Percentiles rank a stretch among this genome's conserved stretches.
Conservation (phyloP, 345 rosid genomes). For the Clausena lansium region DNA sequence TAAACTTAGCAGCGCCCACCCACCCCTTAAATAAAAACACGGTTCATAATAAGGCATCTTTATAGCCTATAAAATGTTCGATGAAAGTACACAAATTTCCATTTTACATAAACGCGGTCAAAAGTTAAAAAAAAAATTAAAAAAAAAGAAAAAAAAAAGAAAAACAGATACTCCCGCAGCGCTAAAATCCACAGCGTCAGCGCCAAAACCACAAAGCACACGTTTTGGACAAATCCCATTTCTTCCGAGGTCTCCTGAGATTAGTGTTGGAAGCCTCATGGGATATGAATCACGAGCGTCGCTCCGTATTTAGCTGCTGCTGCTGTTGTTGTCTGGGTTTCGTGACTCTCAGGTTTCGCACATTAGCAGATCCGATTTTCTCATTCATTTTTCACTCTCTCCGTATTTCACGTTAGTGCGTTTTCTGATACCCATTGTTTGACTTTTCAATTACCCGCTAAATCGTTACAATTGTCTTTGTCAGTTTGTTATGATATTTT, state of each 20-base stretch:
- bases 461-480: not conserved
- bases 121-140: not conserved
- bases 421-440: not conserved
- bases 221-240: constrained; percentile 4
- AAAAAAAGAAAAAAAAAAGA: no score
- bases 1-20: no score
- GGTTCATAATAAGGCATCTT: not conserved
- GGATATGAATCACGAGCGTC: not conserved
- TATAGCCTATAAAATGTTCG: not conserved
- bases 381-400: not conserved
- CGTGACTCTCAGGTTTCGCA: constrained; percentile 8
- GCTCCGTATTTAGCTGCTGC: not conserved
- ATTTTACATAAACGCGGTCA: not conserved
- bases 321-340: not conserved
- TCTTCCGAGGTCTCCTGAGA: not conserved
- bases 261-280: not conserved
- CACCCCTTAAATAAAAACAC: no score
- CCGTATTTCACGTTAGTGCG: not conserved
- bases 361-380: not conserved
- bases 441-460: not conserved
- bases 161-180: not conserved
- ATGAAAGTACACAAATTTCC: not conserved
- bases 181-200: not conserved
- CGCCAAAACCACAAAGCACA: not conserved
- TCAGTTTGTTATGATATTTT: not conserved